Evolutionary conservation across 1,139 yeast species (phyloP).

Genomic region (Magnusiomyces fungicola): DNA sequence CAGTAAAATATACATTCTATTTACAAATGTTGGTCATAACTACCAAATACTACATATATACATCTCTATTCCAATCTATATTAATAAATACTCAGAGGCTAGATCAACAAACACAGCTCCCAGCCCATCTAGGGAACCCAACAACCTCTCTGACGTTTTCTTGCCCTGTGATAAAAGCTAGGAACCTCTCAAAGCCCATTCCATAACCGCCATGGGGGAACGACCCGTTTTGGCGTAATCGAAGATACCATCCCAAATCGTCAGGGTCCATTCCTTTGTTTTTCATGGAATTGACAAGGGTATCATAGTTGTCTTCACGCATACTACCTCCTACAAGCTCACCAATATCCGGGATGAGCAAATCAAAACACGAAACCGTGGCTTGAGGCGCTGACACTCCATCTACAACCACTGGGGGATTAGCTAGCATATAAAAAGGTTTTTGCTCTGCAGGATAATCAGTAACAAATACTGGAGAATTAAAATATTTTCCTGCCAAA

Average conservation of each 20-base stretch:
- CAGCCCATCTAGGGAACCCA: slow-evolving; percentile 65
- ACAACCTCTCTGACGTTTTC: slow-evolving; percentile 82
- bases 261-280: slow-evolving; percentile 35
- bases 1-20: no score
- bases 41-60: no score
- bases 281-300: slow-evolving; percentile 44
- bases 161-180: slow-evolving; percentile 60
- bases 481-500: slow-evolving; percentile 63
- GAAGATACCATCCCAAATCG: slow-evolving; percentile 74
- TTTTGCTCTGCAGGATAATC: slow-evolving; percentile 75
- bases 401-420: slow-evolving; percentile 12
- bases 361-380: slow-evolving; percentile 87
- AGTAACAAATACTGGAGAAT: slow-evolving; percentile 79
- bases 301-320: slow-evolving; percentile 62
- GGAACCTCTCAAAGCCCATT: slow-evolving; percentile 81
- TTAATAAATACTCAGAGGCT: neutral
- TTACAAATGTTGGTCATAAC: no score
- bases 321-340: slow-evolving; percentile 94
- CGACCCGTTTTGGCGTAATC: slow-evolving; percentile 66
- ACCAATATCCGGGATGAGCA: slow-evolving; percentile 86
- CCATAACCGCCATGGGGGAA: slow-evolving; percentile 98
- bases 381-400: slow-evolving; percentile 20
- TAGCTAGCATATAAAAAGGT: slow-evolving; percentile 82
- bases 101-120: slow-evolving; percentile 40
- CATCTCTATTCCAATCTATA: no score